Evolutionary conservation across 305 asterid species (phyloP), one percentile per base, ranked within the genome.

Genomic region (Solanum hybrid): DNA sequence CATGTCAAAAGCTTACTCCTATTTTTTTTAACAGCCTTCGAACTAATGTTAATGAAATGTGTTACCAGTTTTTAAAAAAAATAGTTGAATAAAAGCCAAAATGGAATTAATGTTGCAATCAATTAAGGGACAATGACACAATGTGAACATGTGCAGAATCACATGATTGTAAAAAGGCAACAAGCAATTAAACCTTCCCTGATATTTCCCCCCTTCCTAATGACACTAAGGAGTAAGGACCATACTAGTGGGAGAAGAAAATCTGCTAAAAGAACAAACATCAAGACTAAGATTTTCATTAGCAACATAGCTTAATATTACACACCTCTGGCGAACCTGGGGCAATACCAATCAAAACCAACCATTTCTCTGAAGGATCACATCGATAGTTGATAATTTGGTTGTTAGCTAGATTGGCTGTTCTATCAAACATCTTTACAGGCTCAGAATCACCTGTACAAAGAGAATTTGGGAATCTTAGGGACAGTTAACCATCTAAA

Each of bases 331-430:
- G 93, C 6, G 99, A 94, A 90, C 99, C 99, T 91, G 99, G 99
- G 84, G 99, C 99, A 88, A 97, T 97, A 85, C 99, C 99, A 88
- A 98, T 95, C 96, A 98, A 93, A 92, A 97, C 99, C 98, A 98
- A 91, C 99, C 99, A 98, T 92, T 98, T 97, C 93, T 97, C 99
- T 35, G 99, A 94, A 90, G 99, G 98, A 89, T 98, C 99, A 11
- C 99, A 98, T 91, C 95, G 94, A 91, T 98, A 98, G 93, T 97
- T 98, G 91, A 97, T 98, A 64, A 98, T 97, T 92, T 98, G 99
- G 87, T 98, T 97, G 95, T 93, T 97, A 79, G 98, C 90, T 89
- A 97, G 91, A 93, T 97, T 98, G 88, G 98, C 98, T 42, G 99
- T 93, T 93, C 99, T 96, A 88, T 98, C 99, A 90, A 98, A 98